Percentiles rank a stretch among this genome's conserved stretches.
phyloP scores from a whole-genome alignment of 2,329 filamentous ascomycete genomes.

The Venturia asperata region DNA sequence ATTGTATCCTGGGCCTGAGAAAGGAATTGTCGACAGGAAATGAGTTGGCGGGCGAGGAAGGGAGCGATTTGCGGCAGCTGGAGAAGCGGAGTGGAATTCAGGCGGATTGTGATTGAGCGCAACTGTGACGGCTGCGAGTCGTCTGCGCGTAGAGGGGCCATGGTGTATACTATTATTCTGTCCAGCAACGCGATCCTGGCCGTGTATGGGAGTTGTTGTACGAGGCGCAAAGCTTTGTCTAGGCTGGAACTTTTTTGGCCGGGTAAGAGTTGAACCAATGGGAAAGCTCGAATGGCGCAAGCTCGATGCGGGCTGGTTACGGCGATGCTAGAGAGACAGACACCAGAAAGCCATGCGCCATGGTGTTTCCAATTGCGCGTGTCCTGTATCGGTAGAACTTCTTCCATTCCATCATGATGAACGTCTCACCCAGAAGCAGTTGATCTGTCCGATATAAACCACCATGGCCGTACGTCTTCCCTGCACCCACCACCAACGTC shows the following conservation, averaged over 20 bases:
- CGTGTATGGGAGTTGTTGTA: not conserved
- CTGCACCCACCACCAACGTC: not conserved
- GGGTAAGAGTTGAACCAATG: not conserved
- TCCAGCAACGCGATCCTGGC: not conserved
- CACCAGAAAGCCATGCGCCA: not conserved
- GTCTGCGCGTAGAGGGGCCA: slow-evolving; percentile 11
- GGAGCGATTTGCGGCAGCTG: slow-evolving; percentile 69
- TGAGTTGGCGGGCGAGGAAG: slow-evolving; percentile 53
- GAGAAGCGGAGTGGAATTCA: slow-evolving; percentile 63
- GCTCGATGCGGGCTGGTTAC: not conserved
- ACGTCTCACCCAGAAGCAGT: not conserved
- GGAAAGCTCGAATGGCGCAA: not conserved
- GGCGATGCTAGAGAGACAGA: not conserved
- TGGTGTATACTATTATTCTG: not conserved
- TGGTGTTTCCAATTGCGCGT: not conserved
- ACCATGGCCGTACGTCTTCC: slow-evolving; percentile 13
- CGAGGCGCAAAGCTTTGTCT: not conserved
- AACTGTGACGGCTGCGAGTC: slow-evolving; percentile 36
- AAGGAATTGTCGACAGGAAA: slow-evolving; percentile 52
- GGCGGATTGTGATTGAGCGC: slow-evolving; percentile 57
- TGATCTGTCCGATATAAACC: not conserved
- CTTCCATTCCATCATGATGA: not conserved
- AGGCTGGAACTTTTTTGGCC: not conserved
- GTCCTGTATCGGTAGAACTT: not conserved
- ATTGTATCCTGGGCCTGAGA: slow-evolving; percentile 53